Conservation (phyloP, 139 green algal genomes). For the Picocystis salinarum region DNA sequence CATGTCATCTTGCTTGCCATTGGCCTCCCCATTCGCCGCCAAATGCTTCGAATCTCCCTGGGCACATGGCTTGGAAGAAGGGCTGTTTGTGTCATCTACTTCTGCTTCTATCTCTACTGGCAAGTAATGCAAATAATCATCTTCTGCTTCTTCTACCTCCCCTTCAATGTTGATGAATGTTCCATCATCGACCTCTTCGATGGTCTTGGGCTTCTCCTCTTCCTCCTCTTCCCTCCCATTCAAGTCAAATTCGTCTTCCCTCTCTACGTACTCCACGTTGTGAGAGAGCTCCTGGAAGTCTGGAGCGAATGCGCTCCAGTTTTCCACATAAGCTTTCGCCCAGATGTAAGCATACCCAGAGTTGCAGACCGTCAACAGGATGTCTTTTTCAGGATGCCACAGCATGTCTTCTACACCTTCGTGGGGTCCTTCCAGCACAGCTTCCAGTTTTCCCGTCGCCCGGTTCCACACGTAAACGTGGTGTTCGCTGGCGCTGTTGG, state of each 20-base stretch:
- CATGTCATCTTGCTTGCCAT: too few relatives aligned
- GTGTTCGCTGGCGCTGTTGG: too few relatives aligned
- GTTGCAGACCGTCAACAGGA: slow-evolving; percentile 33
- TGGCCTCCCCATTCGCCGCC: too few relatives aligned
- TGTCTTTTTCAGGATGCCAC: slow-evolving; percentile 52
- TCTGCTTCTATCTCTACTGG: too few relatives aligned
- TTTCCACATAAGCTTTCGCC: slow-evolving; percentile 56
- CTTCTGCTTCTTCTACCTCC: too few relatives aligned
- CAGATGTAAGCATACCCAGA: slow-evolving; percentile 56
- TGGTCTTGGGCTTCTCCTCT: neutral
- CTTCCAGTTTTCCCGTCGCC: slow-evolving; percentile 30
- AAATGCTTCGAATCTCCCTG: too few relatives aligned
- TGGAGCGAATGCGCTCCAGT: slow-evolving; percentile 85
- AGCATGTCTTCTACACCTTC: slow-evolving; percentile 25
- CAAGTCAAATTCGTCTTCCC: slow-evolving; percentile 84
- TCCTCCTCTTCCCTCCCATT: slow-evolving; percentile 5
- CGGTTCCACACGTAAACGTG: slow-evolving; percentile 40
- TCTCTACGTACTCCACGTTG: slow-evolving; percentile 69
- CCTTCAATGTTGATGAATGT: too few relatives aligned
- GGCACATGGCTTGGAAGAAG: too few relatives aligned
- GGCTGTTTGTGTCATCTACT: too few relatives aligned
- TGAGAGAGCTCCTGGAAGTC: slow-evolving; percentile 42
- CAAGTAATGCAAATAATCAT: too few relatives aligned
- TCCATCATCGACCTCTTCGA: too few relatives aligned
- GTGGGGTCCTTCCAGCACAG: slow-evolving; percentile 45